Evolutionary conservation across 345 rosid genomes (phyloP), one percentile per base, ranked within the genome.

Genomic region (Hevea brasiliensis): DNA sequence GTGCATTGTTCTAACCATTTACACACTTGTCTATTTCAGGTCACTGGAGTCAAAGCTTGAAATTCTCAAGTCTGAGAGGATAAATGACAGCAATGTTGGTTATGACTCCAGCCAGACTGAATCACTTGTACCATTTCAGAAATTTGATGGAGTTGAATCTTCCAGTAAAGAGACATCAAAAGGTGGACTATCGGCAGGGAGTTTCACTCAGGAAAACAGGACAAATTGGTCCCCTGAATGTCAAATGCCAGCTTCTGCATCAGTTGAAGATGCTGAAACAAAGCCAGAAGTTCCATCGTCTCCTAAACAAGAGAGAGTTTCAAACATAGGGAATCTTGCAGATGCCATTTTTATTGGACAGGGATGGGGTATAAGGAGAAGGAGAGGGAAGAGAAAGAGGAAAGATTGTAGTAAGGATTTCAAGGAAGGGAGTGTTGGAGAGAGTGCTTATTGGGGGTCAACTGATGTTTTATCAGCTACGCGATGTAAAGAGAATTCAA

Each of bases 311-410:
- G 85, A 74, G 80, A 82, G 81, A 75, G 27, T 45, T 75, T 55
- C 57, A 24, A 80, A 74, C 57, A 41, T 76, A 17, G 82, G 73
- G 50, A 86, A 83, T 72, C 78, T 84, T 6, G 76, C 70, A 1
- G 86, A 71, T 6, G 76, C 81, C 37, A 69, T 87, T 47, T 79
- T 71, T 11, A 70, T 81, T 41, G 89, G 85, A 63, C 87, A 83
- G 72, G 73, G 79, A 58, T 81, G 62, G 60, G 58, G 79, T 73
- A 54, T 90, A 74, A 88, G 80, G 68, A 85, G 87, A 80, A 85
- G 85, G 84, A 88, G 98, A 74, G 97, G 98, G 40, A 88, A 89
- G 82, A 84, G 98, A 75, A 94, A 90, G 81, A 84, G 97, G 73
- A 92, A 94, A 80, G 81, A 82, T 65, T 84, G 88, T 75, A 69